Conservation (phyloP, 441 rosid genomes). For the Theobroma grandiflorum region DNA sequence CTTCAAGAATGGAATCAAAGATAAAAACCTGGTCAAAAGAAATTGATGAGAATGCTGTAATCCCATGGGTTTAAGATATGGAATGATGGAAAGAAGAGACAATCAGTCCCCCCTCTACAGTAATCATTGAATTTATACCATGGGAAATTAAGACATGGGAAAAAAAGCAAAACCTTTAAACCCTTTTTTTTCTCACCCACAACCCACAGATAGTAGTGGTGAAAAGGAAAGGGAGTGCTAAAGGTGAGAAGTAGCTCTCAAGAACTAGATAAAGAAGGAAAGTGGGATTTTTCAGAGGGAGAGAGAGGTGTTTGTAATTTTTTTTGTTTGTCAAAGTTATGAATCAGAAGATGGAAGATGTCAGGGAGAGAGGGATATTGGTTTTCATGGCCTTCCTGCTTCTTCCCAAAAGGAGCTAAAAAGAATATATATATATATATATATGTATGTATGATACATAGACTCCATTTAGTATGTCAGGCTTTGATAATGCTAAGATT, state of each 20-base stretch:
- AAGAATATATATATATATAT: no score
- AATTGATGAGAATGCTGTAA: neutral
- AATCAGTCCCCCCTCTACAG: neutral
- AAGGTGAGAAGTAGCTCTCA: slow-evolving; percentile 15
- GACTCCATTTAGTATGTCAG: neutral
- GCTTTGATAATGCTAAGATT: slow-evolving; percentile 2
- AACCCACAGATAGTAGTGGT: neutral
- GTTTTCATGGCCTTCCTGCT: neutral
- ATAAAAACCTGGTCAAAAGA: neutral
- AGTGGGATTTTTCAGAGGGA: no score
- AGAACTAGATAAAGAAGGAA: neutral
- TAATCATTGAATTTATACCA: neutral
- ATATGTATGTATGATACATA: neutral
- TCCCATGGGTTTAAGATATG: neutral
- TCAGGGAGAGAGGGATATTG: neutral
- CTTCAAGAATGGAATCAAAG: neutral
- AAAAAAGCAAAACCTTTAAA: neutral
- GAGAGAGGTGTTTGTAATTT: neutral
- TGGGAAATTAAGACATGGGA: neutral
- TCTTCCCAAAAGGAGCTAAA: neutral
- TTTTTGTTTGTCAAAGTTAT: neutral
- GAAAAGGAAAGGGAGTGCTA: neutral
- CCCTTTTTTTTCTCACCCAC: neutral
- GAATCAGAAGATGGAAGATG: neutral
- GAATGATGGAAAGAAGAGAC: neutral